These are phyloP conservation scores for Phaeosphaeriaceae sp. DNA, from an alignment of 2,329 filamentous ascomycete genomes.

Conservation along the genomic window DNA sequence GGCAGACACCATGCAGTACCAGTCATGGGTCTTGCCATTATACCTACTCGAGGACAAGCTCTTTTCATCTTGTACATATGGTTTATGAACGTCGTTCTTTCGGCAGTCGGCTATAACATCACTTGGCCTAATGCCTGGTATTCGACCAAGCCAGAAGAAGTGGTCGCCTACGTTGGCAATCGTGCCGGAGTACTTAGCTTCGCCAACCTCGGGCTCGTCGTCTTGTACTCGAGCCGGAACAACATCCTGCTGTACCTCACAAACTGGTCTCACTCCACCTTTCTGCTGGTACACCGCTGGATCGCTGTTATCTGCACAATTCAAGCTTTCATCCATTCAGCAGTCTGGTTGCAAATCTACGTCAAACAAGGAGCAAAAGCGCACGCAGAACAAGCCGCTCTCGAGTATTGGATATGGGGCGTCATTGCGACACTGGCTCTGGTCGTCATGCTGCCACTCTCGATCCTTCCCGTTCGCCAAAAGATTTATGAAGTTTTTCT, in stretches of 20 bases:
- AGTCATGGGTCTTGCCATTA: not conserved
- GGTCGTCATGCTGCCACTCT: constrained; percentile 31
- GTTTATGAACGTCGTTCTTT: not conserved
- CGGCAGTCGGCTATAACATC: not conserved
- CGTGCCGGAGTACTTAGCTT: constrained; percentile 44
- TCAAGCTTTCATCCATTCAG: constrained; percentile 30
- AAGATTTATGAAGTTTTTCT: constrained; percentile 48
- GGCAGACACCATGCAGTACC: not conserved
- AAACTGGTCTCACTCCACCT: constrained; percentile 49
- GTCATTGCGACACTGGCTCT: constrained; percentile 42
- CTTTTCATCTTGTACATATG: not conserved
- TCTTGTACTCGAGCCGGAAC: constrained; percentile 49
- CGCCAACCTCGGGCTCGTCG: constrained; percentile 33
- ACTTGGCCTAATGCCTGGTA: constrained; percentile 45
- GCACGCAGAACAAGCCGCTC: constrained; percentile 18
- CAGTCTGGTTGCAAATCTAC: constrained; percentile 27
- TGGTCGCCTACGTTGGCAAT: constrained; percentile 35
- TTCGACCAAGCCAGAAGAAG: constrained; percentile 23
- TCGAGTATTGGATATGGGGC: constrained; percentile 49
- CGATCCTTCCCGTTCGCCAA: constrained; percentile 35
- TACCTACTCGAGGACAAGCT: not conserved
- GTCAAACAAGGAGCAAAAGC: constrained; percentile 15
- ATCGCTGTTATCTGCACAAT: constrained; percentile 28
- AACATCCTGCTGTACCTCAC: constrained; percentile 50
- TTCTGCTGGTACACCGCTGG: constrained; percentile 46